These are phyloP conservation scores for Nyssa sinensis DNA, from an alignment of 148 eudicot genomes.

Conservation along the genomic window DNA sequence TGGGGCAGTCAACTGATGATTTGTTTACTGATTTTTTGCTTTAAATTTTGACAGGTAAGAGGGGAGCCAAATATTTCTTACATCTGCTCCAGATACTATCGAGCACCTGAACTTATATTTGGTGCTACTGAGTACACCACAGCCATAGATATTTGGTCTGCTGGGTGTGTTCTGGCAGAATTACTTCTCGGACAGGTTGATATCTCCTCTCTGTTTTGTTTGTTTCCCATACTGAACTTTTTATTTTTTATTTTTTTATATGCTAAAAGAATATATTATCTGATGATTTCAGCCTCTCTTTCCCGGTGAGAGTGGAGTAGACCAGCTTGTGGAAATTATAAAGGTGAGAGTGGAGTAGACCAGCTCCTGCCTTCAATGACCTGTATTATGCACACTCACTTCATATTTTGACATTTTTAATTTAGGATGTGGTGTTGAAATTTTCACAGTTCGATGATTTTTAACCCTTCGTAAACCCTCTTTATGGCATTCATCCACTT, in stretches of 20 bases:
- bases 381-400: neutral
- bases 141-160: conserved; percentile 94
- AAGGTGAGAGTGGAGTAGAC: conserved; percentile 43
- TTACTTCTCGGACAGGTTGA: conserved; percentile 79
- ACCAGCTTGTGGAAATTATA: conserved; percentile 57
- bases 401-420: neutral
- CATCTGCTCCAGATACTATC: conserved; percentile 88
- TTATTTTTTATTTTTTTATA: conserved; percentile 1
- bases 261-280: conserved; percentile 6
- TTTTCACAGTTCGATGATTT: neutral
- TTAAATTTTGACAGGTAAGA: conserved; percentile 55
- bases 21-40: neutral
- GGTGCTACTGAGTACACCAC: conserved; percentile 93
- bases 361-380: neutral
- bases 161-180: conserved; percentile 89
- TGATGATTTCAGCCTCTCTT: conserved; percentile 45
- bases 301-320: conserved; percentile 64
- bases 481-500: conserved; percentile 6
- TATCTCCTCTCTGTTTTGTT: neutral
- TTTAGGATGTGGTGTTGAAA: neutral
- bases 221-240: neutral
- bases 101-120: conserved; percentile 89
- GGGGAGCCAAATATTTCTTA: conserved; percentile 94
- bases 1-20: neutral
- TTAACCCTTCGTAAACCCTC: neutral